phyloP scores from a whole-genome alignment of 768 basidiomycete species.

The Hebeloma cylindrosporum region DNA sequence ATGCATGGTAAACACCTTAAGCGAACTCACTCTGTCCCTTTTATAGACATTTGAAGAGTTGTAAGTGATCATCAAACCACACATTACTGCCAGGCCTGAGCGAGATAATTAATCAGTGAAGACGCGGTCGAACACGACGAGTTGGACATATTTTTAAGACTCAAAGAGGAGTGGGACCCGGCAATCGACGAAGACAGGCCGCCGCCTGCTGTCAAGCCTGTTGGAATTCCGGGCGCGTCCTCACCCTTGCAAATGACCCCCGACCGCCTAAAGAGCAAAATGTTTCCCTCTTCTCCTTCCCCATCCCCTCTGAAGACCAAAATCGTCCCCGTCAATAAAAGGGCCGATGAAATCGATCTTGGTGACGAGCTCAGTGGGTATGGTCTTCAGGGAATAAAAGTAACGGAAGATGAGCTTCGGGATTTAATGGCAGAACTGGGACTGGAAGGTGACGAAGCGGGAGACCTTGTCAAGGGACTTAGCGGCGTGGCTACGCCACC shows the following conservation, averaged over 20 bases:
- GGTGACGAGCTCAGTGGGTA: slow-evolving; percentile 67
- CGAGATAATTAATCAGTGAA: slow-evolving; percentile 54
- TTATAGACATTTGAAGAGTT: slow-evolving; percentile 70
- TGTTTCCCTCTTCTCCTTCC: slow-evolving; percentile 43
- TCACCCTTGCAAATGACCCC: slow-evolving; percentile 79
- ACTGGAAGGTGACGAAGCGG: slow-evolving; percentile 74
- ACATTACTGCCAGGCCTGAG: too few relatives aligned
- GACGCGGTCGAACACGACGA: slow-evolving; percentile 82
- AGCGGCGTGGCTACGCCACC: slow-evolving; percentile 29
- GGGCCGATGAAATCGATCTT: slow-evolving; percentile 57
- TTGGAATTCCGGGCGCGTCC: slow-evolving; percentile 80
- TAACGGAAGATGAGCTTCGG: slow-evolving; percentile 71
- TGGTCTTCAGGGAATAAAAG: slow-evolving; percentile 75
- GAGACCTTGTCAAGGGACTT: slow-evolving; percentile 69
- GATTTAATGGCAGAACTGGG: slow-evolving; percentile 75
- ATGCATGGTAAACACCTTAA: background rate
- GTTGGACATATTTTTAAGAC: slow-evolving; percentile 67
- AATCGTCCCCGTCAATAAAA: slow-evolving; percentile 53
- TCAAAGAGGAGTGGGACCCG: slow-evolving; percentile 68
- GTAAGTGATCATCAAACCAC: slow-evolving; percentile 39
- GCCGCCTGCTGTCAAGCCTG: slow-evolving; percentile 53
- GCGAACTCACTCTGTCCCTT: slow-evolving; percentile 10
- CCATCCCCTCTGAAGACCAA: slow-evolving; percentile 44
- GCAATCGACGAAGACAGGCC: slow-evolving; percentile 60
- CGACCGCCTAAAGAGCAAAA: slow-evolving; percentile 61